Evolutionary conservation across 441 rosid species (phyloP).

Genomic region (Aquilaria agallochum): DNA sequence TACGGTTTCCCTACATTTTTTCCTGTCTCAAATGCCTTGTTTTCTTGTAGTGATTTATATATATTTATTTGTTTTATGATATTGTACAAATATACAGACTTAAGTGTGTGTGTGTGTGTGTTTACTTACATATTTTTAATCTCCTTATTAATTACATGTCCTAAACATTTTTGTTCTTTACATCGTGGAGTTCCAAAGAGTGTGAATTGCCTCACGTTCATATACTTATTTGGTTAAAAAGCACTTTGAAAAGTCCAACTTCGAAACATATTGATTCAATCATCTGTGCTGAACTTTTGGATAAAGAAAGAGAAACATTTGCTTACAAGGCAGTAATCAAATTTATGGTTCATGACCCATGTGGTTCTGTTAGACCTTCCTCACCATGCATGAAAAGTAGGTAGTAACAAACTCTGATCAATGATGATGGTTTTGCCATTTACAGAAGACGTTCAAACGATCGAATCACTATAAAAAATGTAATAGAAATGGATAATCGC

Average conservation of each 20-base stretch:
- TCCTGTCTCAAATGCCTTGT: too few relatives aligned
- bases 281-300: not conserved
- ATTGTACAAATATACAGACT: too few relatives aligned
- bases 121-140: too few relatives aligned
- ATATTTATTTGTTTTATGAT: too few relatives aligned
- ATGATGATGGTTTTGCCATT: conserved; percentile 1
- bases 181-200: not conserved
- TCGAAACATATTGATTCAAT: too few relatives aligned
- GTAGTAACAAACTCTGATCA: not conserved
- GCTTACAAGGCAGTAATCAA: not conserved
- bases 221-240: not conserved
- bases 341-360: conserved; percentile 13
- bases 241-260: not conserved
- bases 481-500: not conserved
- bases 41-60: too few relatives aligned
- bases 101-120: too few relatives aligned
- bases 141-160: too few relatives aligned
- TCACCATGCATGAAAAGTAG: conserved; percentile 6
- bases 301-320: not conserved
- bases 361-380: not conserved
- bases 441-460: not conserved
- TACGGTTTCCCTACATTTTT: too few relatives aligned
- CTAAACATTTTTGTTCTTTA: too few relatives aligned
- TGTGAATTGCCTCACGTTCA: not conserved
- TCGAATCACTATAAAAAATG: not conserved